Percentiles rank a stretch among this genome's conserved stretches.
Conservation (phyloP, 305 asterid species). For the Fraxinus angustifolia region DNA sequence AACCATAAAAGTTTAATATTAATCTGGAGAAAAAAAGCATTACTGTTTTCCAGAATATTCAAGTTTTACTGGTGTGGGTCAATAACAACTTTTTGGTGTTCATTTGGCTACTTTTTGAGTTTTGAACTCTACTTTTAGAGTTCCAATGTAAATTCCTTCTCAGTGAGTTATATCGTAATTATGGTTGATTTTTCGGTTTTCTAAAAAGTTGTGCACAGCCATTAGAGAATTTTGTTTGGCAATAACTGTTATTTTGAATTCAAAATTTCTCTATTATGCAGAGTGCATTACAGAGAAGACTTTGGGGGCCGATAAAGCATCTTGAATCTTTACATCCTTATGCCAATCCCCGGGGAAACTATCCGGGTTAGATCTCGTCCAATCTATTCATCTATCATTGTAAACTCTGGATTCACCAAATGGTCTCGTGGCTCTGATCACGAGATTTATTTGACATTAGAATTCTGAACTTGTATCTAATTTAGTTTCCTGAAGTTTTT, state of each 20-base stretch:
- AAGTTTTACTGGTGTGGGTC: conserved; percentile 41
- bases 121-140: conserved; percentile 21
- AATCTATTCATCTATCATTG: conserved; percentile 6
- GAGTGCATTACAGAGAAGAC: conserved; percentile 62
- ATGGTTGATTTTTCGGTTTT: background rate
- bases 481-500: background rate
- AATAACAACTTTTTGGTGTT: conserved; percentile 25
- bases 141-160: conserved; percentile 25
- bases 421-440: conserved; percentile 8
- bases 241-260: conserved; percentile 14
- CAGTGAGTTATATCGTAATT: conserved; percentile 27
- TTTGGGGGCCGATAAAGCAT: conserved; percentile 82
- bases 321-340: conserved; percentile 72
- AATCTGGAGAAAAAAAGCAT: background rate
- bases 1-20: conserved; percentile 15
- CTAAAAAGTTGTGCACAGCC: background rate
- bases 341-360: conserved; percentile 76
- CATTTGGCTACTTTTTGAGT: conserved; percentile 30
- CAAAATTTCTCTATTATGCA: conserved; percentile 37
- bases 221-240: background rate
- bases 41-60: conserved; percentile 7
- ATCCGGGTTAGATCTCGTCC: conserved; percentile 71
- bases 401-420: background rate
- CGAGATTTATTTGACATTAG: background rate
- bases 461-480: background rate